A percentile compares a stretch with the other conserved stretches of the same genome.
Evolutionary conservation across 352 stramenopile species (phyloP).

Genomic region (Pythium chondricola): DNA sequence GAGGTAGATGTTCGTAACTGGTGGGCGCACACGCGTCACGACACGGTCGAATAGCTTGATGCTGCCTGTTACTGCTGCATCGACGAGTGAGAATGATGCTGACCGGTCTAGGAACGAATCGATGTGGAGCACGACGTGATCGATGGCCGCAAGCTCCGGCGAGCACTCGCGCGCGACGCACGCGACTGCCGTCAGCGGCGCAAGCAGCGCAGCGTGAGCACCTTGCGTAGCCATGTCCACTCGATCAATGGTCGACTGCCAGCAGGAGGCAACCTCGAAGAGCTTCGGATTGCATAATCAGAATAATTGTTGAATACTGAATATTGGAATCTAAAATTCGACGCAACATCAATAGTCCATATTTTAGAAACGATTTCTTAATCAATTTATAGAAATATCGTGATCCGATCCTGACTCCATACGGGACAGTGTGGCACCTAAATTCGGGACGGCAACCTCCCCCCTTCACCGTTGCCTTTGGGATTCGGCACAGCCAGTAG

Average conservation of each 20-base stretch:
- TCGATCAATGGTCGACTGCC: conserved; percentile 5
- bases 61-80: conserved; percentile 12
- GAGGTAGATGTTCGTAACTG: conserved; percentile 14
- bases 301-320: too few relatives aligned
- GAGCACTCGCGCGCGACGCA: conserved; percentile 13
- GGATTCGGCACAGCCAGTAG: conserved; percentile 22
- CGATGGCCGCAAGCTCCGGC: conserved; percentile 16
- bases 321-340: too few relatives aligned
- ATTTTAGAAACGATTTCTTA: too few relatives aligned
- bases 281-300: not conserved
- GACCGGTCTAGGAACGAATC: conserved; percentile 21
- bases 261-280: not conserved
- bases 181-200: conserved; percentile 17
- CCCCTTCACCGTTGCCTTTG: not conserved
- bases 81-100: conserved; percentile 9
- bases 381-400: too few relatives aligned
- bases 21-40: conserved; percentile 9
- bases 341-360: too few relatives aligned
- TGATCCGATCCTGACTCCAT: too few relatives aligned
- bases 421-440: not conserved
- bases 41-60: conserved; percentile 23
- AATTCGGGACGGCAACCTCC: conserved; percentile 7
- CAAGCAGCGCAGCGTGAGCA: not conserved
- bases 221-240: conserved; percentile 8
- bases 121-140: conserved; percentile 19